Base-by-base conservation (phyloP, 2,329 filamentous ascomycete species). In the Alternaria tenuissima region DNA sequence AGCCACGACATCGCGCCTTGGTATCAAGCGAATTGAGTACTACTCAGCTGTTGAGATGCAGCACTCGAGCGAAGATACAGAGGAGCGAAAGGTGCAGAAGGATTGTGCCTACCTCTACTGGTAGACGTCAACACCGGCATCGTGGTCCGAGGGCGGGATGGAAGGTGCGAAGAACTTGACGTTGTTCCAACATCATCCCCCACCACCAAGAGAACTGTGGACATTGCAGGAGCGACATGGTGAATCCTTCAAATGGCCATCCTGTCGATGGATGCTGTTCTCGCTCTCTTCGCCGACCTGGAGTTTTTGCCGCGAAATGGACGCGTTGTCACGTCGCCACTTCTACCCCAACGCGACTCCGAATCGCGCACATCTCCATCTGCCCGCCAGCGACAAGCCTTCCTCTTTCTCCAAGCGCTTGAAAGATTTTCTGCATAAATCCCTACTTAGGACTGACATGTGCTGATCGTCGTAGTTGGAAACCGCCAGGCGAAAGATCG, bases 401-500 rank as follows among this genome's bases (percentile, higher is more conserved):
- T 38, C 44, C 26, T 34, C 48, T 24, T 49, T 54, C 41, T 52
- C 54, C 47, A 52, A 42, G 57, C 52, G 49, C 46, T 24, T 26
- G 38, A 51, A 46, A 28, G 47, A 54, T 41, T 52, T 47, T 53
- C 39, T 38, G 52, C 55, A 57, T 30, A 34, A 38, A 18, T n/a
- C n/a, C 42, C 52, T 22, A 28, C 56, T 51, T 42, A 30, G 59
- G 34, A 57, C n/a, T 41, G 51, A 51, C 51, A 55, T 52, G 48
- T 38, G 64, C 49, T 56, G 64, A 67, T 65, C 62, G 30, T 58
- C 55, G 47, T 46, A 34, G 57, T 52, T 57, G 46, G 57, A 57
- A 59, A 57, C 61, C 44, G 56, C 53, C 53, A 65, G 57, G 55
- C 55, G 41, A 47, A 52, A 24, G 65, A 63, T 61, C 44, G 36